A percentile compares a stretch with the other conserved stretches of the same genome.
phyloP scores from a whole-genome alignment of 805 yeast species.

The Saccharomycopsis schoenii region DNA sequence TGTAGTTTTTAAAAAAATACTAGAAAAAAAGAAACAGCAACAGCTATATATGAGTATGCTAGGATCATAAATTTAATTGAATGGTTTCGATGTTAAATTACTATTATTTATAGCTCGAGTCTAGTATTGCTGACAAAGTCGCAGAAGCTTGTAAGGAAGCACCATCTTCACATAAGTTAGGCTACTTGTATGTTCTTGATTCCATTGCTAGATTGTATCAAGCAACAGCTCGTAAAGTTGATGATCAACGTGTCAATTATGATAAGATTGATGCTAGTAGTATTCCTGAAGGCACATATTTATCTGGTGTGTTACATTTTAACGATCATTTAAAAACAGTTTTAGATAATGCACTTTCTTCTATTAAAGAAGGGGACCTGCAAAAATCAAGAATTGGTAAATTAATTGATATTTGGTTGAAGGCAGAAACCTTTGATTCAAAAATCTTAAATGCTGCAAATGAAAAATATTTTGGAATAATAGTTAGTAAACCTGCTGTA shows the following conservation, averaged over 20 bases:
- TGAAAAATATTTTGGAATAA: constrained; percentile 40
- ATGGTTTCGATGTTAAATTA: not conserved
- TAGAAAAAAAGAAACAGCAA: not conserved
- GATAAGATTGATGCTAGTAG: constrained; percentile 4
- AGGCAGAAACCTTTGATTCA: constrained; percentile 65
- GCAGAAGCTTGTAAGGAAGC: constrained; percentile 61
- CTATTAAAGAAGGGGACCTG: constrained; percentile 22
- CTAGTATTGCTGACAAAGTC: constrained; percentile 47
- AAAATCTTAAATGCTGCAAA: constrained; percentile 46
- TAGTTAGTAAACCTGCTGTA: constrained; percentile 9
- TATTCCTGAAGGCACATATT: constrained; percentile 8
- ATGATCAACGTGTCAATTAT: constrained; percentile 30
- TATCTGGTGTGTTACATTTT: constrained; percentile 8
- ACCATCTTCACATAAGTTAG: constrained; percentile 67
- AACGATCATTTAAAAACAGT: constrained; percentile 5
- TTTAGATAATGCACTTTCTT: constrained; percentile 6
- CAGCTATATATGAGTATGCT: not conserved
- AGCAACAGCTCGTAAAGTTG: constrained; percentile 57
- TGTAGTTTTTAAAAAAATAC: not conserved
- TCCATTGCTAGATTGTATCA: constrained; percentile 80
- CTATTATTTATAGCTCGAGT: constrained; percentile 30
- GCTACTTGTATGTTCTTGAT: constrained; percentile 84
- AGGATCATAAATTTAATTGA: not conserved
- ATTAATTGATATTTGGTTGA: constrained; percentile 87
- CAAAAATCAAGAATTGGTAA: constrained; percentile 69